These are phyloP conservation scores for Saccharum hybrid DNA, from an alignment of 202 grass and related monocot species.

Conservation along the genomic window DNA sequence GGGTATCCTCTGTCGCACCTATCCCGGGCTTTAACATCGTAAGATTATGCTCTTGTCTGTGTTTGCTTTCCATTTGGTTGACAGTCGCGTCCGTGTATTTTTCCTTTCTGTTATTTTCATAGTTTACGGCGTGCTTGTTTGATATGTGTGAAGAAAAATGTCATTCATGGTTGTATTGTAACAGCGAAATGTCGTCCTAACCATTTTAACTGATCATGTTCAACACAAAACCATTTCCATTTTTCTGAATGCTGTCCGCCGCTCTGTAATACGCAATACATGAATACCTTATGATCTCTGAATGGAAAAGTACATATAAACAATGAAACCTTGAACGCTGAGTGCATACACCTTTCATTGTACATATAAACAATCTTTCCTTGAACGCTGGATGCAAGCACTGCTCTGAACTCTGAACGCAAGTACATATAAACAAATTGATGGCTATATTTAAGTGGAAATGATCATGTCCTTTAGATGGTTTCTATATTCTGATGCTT, in stretches of 20 bases:
- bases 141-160: not conserved
- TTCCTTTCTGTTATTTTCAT: not conserved
- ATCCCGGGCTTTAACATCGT: conserved; percentile 82
- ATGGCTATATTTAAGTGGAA: not conserved
- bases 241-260: not conserved
- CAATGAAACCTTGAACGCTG: not conserved
- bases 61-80: conserved; percentile 56
- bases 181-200: not conserved
- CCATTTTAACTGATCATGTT: not conserved
- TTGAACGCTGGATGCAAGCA: not conserved
- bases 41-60: conserved; percentile 56
- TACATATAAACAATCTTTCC: too few species aligned
- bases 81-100: conserved; percentile 14
- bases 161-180: not conserved
- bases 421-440: not conserved
- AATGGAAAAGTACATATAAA: not conserved
- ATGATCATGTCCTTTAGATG: not conserved
- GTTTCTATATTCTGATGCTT: not conserved
- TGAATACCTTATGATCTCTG: not conserved
- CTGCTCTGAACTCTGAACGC: not conserved
- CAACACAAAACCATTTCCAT: not conserved
- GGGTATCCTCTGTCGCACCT: conserved; percentile 96
- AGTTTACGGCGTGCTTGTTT: conserved; percentile 20
- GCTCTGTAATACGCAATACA: not conserved
- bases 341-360: not conserved